Conservation (phyloP, 164 flowering plant species). For the Euptelea pleiosperma region DNA sequence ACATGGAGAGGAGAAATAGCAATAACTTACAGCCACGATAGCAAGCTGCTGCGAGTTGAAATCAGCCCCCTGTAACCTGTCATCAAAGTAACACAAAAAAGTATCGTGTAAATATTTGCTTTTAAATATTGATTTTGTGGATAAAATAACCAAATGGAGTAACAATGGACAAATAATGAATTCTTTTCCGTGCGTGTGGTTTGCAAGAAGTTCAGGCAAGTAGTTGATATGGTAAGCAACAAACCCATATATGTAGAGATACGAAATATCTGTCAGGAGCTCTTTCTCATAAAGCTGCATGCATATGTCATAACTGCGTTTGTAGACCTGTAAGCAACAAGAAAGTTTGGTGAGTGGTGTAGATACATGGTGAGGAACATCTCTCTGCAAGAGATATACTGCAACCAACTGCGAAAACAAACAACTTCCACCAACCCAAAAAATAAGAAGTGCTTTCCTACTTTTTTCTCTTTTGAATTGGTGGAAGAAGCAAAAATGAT, state of each 20-base stretch:
- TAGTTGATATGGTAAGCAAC: conserved; percentile 10
- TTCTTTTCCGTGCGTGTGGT: not conserved
- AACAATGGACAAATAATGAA: not conserved
- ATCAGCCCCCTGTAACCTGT: conserved; percentile 64
- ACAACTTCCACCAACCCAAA: no score
- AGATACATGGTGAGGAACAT: no score
- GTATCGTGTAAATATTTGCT: no score
- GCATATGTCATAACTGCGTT: conserved; percentile 86
- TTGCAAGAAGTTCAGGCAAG: not conserved
- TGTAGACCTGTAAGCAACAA: conserved; percentile 65
- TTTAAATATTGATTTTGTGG: not conserved
- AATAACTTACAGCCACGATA: conserved; percentile 68
- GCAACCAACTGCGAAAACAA: no score
- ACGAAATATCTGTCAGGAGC: conserved; percentile 73
- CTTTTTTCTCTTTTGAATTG: no score
- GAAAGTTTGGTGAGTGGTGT: not conserved
- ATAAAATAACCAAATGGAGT: not conserved
- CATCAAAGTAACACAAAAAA: conserved; percentile 7
- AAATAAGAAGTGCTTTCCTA: no score
- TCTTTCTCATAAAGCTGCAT: conserved; percentile 92
- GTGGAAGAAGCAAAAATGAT: no score
- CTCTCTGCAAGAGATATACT: no score
- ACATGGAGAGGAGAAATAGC: not conserved
- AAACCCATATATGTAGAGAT: conserved; percentile 83
- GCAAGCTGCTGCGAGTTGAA: conserved; percentile 83